Percentiles rank a stretch among this genome's conserved stretches.
phyloP scores from a whole-genome alignment of 1,139 yeast species.

The Debaryomycetaceae sp. region DNA sequence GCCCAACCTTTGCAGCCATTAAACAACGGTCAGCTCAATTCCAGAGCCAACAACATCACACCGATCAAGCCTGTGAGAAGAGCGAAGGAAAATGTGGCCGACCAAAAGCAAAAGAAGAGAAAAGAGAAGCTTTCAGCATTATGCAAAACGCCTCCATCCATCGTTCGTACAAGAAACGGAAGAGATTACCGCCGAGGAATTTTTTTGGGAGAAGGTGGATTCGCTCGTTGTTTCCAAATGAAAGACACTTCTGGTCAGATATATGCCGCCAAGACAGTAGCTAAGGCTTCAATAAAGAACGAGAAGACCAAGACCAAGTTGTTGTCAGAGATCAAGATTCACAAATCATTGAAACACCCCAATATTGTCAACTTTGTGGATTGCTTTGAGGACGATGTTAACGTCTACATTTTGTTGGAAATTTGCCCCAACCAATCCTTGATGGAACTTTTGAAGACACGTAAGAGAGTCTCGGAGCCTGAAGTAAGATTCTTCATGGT shows the following conservation, averaged over 20 bases:
- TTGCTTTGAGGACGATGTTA: slow-evolving; percentile 92
- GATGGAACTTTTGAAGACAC: slow-evolving; percentile 84
- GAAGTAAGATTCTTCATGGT: slow-evolving; percentile 90
- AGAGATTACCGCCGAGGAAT: slow-evolving; percentile 87
- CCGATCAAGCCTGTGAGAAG: slow-evolving; percentile 38
- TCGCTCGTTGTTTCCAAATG: slow-evolving; percentile 97
- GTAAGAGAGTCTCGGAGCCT: slow-evolving; percentile 82
- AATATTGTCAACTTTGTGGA: slow-evolving; percentile 89
- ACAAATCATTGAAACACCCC: slow-evolving; percentile 83
- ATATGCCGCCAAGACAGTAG: slow-evolving; percentile 96
- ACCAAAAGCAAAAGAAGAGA: slow-evolving; percentile 48
- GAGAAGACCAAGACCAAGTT: slow-evolving; percentile 89
- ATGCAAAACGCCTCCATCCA: slow-evolving; percentile 93
- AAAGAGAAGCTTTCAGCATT: slow-evolving; percentile 83
- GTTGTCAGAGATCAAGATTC: slow-evolving; percentile 91
- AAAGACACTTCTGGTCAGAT: slow-evolving; percentile 83
- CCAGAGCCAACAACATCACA: slow-evolving; percentile 35
- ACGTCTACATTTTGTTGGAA: slow-evolving; percentile 88
- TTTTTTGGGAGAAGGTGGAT: slow-evolving; percentile 97
- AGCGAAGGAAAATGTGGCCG: slow-evolving; percentile 24
- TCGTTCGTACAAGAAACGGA: slow-evolving; percentile 83
- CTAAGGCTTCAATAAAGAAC: slow-evolving; percentile 87
- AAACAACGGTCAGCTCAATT: slow-evolving; percentile 43
- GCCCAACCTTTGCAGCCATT: slow-evolving; percentile 48
- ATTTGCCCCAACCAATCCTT: slow-evolving; percentile 92